These are phyloP conservation scores for Pseudogymnoascus sp. DNA, from an alignment of 2,329 filamentous ascomycete species.

Conservation along the genomic window DNA sequence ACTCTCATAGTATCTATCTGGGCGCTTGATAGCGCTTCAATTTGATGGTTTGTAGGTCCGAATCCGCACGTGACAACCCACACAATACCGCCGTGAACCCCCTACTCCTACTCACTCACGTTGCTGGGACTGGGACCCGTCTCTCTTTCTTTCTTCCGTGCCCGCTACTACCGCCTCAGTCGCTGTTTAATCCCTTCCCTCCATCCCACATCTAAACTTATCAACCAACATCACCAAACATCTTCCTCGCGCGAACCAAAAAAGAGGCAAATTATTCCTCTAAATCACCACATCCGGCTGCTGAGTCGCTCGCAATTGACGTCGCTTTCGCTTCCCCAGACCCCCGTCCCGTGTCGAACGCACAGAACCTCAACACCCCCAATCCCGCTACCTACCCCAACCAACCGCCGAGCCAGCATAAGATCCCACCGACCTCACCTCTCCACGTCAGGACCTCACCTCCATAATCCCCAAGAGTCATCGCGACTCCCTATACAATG, in stretches of 20 bases:
- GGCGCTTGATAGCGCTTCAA: neutral
- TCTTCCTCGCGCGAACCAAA: neutral
- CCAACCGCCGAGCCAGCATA: neutral
- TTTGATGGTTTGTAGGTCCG: neutral
- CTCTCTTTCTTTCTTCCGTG: neutral
- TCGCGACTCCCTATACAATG: constrained; percentile 23
- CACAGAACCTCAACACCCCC: constrained; percentile 7
- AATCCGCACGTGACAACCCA: neutral
- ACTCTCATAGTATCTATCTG: neutral
- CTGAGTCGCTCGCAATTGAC: neutral
- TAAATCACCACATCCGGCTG: neutral
- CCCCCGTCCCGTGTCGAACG: neutral
- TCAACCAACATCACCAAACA: neutral
- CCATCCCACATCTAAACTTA: neutral
- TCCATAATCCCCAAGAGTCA: neutral
- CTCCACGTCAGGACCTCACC: neutral
- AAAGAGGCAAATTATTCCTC: neutral
- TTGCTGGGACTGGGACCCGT: neutral
- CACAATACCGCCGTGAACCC: neutral
- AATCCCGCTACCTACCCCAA: constrained; percentile 1
- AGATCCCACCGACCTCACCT: neutral
- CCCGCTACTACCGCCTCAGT: neutral
- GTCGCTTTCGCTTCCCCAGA: constrained; percentile 2
- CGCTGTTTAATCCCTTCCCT: neutral
- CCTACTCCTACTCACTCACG: neutral